Base-by-base conservation (phyloP, 2,329 filamentous ascomycete genomes). In the Sordariomycetes sp. region DNA sequence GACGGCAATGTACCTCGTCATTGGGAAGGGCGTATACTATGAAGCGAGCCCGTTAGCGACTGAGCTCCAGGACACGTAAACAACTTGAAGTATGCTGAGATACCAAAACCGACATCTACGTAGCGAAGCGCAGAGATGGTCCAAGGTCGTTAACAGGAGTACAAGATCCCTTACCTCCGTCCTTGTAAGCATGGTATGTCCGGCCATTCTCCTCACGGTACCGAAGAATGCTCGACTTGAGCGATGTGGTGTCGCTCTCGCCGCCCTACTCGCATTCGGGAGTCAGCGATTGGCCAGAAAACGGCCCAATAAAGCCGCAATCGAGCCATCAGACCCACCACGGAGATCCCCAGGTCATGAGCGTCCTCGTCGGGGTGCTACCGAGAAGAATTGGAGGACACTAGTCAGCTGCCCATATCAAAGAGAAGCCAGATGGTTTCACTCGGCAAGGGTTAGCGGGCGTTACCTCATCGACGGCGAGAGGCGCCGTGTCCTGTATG, bases 151-250 rank as follows among this genome's bases (percentile, higher is more conserved):
- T 13, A 12, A n/a, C 15, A 15, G 12, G 12, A 12, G 36, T 13
- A 42, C 17, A 12, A 42, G 36, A 10, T 45, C n/a, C 39, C 57
- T 58, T 35, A 58, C 57, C 58, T 22, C 66, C 64, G 17, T 68
- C 67, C 32, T 66, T 66, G 52, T 64, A 66, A 0, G 59, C 62
- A 35, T 67, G 65, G 20, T 67, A 67, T 0, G 63, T 65, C 13
- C 65, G 61, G 1, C 65, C 65, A 10, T 67, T 66, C 25, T 67
- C 65, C 20, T 62, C 48, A 4, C 64, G 61, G 25, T 65, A 66
- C 2, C 57, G 59, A 1, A 64, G 55, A 6, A 66, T 62, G 8
- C 59, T 65, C 1, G 59, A 63, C 17, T 10, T 59, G 1, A 65
- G 57, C 2, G 63, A 66, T 0, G 63, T 59, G 1, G 64, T 67